Evolutionary conservation across 306 rosid genomes (phyloP).

Genomic region (Cucumis melo): DNA sequence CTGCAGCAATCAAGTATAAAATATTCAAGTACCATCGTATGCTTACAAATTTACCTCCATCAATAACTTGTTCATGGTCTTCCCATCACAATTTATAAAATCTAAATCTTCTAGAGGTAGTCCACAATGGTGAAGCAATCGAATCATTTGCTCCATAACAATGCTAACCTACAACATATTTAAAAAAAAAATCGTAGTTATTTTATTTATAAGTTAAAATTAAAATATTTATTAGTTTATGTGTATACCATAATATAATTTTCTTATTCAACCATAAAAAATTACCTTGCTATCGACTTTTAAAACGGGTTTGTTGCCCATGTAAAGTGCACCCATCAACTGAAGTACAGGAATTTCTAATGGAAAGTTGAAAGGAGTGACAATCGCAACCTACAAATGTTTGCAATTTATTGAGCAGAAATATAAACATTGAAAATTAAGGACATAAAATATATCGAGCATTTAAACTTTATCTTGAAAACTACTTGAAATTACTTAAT

Average conservation of each 20-base stretch:
- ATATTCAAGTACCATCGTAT: not conserved
- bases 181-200: not conserved
- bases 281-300: conserved; percentile 94
- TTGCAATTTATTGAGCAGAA: not conserved
- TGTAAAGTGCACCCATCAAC: conserved; percentile 95
- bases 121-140: conserved; percentile 83
- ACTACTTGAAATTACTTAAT: not conserved
- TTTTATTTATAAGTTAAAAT: not conserved
- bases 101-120: conserved; percentile 76
- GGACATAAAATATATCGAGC: not conserved
- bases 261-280: not conserved
- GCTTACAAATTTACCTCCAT: conserved; percentile 46
- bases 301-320: conserved; percentile 94
- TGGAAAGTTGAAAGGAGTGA: conserved; percentile 96
- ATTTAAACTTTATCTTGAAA: not conserved
- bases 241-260: not conserved
- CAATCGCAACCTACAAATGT: conserved; percentile 57
- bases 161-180: conserved; percentile 64
- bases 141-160: conserved; percentile 96
- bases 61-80: conserved; percentile 80
- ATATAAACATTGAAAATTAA: not conserved
- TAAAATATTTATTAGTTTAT: not conserved
- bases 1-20: not conserved
- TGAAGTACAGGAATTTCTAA: conserved; percentile 96
- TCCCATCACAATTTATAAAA: conserved; percentile 85